Conservation (phyloP, 768 basidiomycete genomes). For the Rhodosporidiobolus odoratus region DNA sequence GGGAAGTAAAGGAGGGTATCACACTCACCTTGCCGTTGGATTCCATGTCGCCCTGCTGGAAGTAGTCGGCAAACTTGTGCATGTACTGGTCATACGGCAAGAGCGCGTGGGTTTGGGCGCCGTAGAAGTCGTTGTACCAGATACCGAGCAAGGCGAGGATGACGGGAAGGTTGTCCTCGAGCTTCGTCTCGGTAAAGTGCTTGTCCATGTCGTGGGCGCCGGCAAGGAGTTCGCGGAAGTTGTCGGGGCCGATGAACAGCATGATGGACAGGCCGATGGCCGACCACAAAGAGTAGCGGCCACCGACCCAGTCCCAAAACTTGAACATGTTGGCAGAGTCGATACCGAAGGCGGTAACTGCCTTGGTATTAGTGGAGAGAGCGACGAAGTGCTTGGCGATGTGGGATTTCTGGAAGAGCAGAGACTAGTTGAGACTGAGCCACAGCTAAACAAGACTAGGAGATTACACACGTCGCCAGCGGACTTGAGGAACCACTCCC, state of each 20-base stretch:
- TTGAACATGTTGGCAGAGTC: slow-evolving; percentile 91
- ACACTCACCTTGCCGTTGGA: slow-evolving; percentile 73
- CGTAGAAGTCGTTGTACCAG: slow-evolving; percentile 99
- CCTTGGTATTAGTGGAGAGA: slow-evolving; percentile 89
- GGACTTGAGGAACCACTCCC: slow-evolving; percentile 81
- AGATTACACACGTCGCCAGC: slow-evolving; percentile 64
- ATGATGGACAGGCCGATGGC: slow-evolving; percentile 95
- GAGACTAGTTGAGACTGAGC: too few relatives aligned
- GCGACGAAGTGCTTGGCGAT: slow-evolving; percentile 99
- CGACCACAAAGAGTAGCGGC: slow-evolving; percentile 96
- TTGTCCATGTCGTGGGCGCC: slow-evolving; percentile 98
- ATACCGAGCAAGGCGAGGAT: slow-evolving; percentile 81
- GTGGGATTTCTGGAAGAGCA: slow-evolving; percentile 57
- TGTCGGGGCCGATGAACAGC: slow-evolving; percentile 84
- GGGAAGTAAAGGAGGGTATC: background rate
- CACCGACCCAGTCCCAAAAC: slow-evolving; percentile 99
- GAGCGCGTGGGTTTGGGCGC: slow-evolving; percentile 88
- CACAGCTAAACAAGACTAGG: background rate
- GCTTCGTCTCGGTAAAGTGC: slow-evolving; percentile 82
- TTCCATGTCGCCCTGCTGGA: slow-evolving; percentile 99
- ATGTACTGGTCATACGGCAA: slow-evolving; percentile 98
- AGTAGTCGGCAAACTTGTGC: slow-evolving; percentile 99
- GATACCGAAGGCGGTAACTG: slow-evolving; percentile 90
- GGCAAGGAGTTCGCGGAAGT: slow-evolving; percentile 80
- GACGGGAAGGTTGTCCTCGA: slow-evolving; percentile 88